A percentile compares a stretch with the other conserved stretches of the same genome.
phyloP scores from a whole-genome alignment of 2,329 filamentous ascomycete genomes.

The Neopestalotiopsis sp. region DNA sequence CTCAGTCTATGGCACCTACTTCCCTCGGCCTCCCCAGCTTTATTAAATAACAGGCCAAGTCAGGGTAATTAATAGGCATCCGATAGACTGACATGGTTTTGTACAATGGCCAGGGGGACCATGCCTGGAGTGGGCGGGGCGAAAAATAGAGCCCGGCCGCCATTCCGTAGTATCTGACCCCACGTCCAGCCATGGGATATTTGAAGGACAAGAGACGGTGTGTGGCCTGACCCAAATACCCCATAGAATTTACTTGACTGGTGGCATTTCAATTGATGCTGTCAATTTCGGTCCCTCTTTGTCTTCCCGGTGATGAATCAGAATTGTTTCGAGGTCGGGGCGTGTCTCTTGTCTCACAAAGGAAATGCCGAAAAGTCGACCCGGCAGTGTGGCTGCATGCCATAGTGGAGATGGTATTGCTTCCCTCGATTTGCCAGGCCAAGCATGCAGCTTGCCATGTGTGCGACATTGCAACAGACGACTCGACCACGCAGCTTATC shows the following conservation, averaged over 20 bases:
- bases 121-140: not conserved
- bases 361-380: not conserved
- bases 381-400: conserved; percentile 6
- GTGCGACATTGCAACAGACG: not conserved
- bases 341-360: too few relatives aligned
- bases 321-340: too few relatives aligned
- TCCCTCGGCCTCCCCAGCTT: not conserved
- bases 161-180: not conserved
- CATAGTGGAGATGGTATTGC: not conserved
- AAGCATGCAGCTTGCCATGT: conserved; percentile 11
- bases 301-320: too few relatives aligned
- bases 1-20: not conserved
- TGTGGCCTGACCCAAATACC: not conserved
- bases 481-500: not conserved
- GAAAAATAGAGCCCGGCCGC: not conserved
- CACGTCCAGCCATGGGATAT: not conserved
- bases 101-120: not conserved
- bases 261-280: too few relatives aligned
- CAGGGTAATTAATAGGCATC: not conserved
- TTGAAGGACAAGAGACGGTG: not conserved
- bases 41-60: not conserved
- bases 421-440: conserved; percentile 5
- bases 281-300: too few relatives aligned
- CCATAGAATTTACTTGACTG: too few relatives aligned
- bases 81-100: not conserved